phyloP scores from a whole-genome alignment of 2,329 filamentous ascomycete species.

The Curvularia hawaiiensis region DNA sequence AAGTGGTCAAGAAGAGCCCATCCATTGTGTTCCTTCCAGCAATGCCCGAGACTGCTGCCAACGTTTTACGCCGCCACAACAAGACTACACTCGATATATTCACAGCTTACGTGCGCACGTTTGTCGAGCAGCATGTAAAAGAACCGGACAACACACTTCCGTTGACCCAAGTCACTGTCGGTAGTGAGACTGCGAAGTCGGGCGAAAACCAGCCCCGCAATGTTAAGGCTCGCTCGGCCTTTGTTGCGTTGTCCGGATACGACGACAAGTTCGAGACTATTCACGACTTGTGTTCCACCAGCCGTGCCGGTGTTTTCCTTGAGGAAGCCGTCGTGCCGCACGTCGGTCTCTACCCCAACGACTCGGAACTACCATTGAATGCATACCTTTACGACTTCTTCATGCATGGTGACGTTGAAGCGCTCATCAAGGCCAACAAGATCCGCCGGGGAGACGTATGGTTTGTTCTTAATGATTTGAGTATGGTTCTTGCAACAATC shows the following conservation, averaged over 20 bases:
- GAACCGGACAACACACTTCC: slow-evolving; percentile 63
- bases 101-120: slow-evolving; percentile 71
- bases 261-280: slow-evolving; percentile 68
- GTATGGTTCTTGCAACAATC: slow-evolving; percentile 71
- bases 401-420: slow-evolving; percentile 69
- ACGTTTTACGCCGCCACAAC: slow-evolving; percentile 67
- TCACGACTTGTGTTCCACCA: slow-evolving; percentile 68
- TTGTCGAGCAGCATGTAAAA: slow-evolving; percentile 66
- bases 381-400: slow-evolving; percentile 78
- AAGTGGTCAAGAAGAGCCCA: slow-evolving; percentile 61
- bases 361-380: slow-evolving; percentile 62
- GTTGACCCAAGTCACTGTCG: slow-evolving; percentile 59
- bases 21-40: slow-evolving; percentile 69
- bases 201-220: slow-evolving; percentile 27
- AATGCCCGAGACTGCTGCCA: slow-evolving; percentile 63
- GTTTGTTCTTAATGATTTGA: slow-evolving; percentile 73
- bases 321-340: slow-evolving; percentile 76
- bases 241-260: slow-evolving; percentile 73
- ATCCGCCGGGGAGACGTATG: slow-evolving; percentile 72
- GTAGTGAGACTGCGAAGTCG: slow-evolving; percentile 35
- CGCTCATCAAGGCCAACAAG: slow-evolving; percentile 67
- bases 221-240: slow-evolving; percentile 66
- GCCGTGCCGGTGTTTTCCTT: slow-evolving; percentile 72
- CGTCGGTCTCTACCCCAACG: slow-evolving; percentile 64
- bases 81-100: slow-evolving; percentile 68